Base-by-base conservation (phyloP, 208 protist species). In the Trypanosoma rangeli region DNA sequence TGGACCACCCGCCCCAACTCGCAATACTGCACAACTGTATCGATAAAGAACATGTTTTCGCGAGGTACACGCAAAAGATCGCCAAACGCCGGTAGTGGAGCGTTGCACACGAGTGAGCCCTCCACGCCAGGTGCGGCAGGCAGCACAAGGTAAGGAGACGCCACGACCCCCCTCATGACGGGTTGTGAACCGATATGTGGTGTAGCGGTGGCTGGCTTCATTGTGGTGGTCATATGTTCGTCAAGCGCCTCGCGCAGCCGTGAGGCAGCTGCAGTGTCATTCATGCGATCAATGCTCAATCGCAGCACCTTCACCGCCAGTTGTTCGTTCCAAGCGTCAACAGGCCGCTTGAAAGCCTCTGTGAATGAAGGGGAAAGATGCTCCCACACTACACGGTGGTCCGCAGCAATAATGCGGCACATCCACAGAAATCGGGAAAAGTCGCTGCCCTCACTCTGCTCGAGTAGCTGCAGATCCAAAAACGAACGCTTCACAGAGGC, bases 281-380 rank as follows among this genome's bases (percentile, higher is more conserved):
- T 53, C n/a, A 62, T 49, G 28, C 18, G 8, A 10, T 73, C 60
- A 0, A 94, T 37, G 35, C 85, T 86, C 31, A 63, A 39, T 57
- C 76, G 81, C 18, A 86, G 72, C 5, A 90, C 20, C 68, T 94
- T 96, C 49, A 93, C 88, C 22, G 87, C 89, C 1, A 87, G 69
- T 68, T 96, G 91, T 76, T 96, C 91, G 50, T 90, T 93, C 89
- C 91, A 96, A 28, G 46, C 44, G 66, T 94, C 82, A 12, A 86
- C 49, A 16, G 60, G 62, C 16, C n/a, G 3, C 13, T 53, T 53
- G 56, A 94, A 82, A 42, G 61, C 39, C 10, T 68, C 18, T 10
- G 65, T 39, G 62, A 94, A 85, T 10, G 24, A 37, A 5, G 61
- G 7, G 3, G 71, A 82, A 12, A 96, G 24, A 33, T 76, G 82